phyloP scores from a whole-genome alignment of 805 yeast species.

The Nakazawaea anatomiae region DNA sequence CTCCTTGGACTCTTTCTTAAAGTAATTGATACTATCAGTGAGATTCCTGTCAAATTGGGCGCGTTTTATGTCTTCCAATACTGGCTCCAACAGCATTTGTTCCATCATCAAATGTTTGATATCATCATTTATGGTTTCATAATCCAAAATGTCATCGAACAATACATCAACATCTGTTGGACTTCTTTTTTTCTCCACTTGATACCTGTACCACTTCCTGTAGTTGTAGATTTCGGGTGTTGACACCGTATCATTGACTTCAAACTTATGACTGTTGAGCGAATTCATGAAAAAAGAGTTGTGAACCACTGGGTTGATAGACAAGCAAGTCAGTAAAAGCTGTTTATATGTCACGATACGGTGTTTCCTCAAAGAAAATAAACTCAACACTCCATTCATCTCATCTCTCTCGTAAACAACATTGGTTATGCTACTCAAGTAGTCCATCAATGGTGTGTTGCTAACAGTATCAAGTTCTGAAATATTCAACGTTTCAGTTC shows the following conservation, averaged over 20 bases:
- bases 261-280: neutral
- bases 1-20: neutral
- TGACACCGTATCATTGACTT: neutral
- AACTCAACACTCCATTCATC: conserved; percentile 16
- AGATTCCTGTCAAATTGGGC: neutral
- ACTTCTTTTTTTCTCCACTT: neutral
- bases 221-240: conserved; percentile 3
- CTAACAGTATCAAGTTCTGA: conserved; percentile 2
- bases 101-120: conserved; percentile 6
- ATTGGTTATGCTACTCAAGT: neutral
- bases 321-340: conserved; percentile 2
- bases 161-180: neutral
- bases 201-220: conserved; percentile 7
- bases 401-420: conserved; percentile 25
- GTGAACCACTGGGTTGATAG: neutral
- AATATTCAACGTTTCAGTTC: conserved; percentile 17
- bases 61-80: conserved; percentile 1
- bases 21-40: neutral
- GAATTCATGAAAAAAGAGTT: neutral
- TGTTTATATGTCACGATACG: neutral
- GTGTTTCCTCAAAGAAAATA: conserved; percentile 16
- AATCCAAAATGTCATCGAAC: conserved; percentile 7
- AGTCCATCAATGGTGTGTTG: neutral
- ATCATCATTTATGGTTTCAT: conserved; percentile 6
- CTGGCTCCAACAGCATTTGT: conserved; percentile 4